Base-by-base conservation (phyloP, 164 flowering plant genomes). In the Vitis amurensis region DNA sequence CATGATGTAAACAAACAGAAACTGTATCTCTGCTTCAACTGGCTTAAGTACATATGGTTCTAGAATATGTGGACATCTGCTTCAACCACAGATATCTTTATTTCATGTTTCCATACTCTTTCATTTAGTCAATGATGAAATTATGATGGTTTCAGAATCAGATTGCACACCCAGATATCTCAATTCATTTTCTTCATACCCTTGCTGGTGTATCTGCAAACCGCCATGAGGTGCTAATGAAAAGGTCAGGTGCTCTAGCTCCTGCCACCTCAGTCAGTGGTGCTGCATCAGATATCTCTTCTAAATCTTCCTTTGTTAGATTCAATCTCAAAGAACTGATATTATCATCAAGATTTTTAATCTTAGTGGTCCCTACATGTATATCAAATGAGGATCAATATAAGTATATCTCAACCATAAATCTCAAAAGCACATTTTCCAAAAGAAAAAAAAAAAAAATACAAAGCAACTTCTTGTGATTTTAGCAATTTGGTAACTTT, bases 281-380 rank as follows among this genome's bases (percentile, higher is more conserved):
- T 2, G 61, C 65, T 3, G 72, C 72, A 61, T 61, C 52, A 52
- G 50, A 69, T 11, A 69, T 69, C 30, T 69, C 72, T 17, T 69
- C 50, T 53, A 69, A n/a, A 51, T 60, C 47, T 30, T 61, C 72
- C 53, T 61, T 27, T 2, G 59, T 61, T 13, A 69, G 59, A 59
- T 69, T 52, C 27, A 69, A 23, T 12, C 19, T n/a, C 57, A 61
- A n/a, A 1, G 72, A 61, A 2, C 59, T 50, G 17, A 69, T 69
- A 50, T 69, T 69, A n/a, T 52, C 51, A n/a, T 61, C 51, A n/a
- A 69, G 59, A 11, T 69, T 69, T 55, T 69, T 69, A 0, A 69
- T 17, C 66, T 69, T 69, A 29, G 72, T 69, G 13, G 71, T 68
- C 44, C 71, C 71, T 68, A 15, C 23, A 19, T 37, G 16, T 13